These are phyloP conservation scores for Skeletonema menzelii DNA, from an alignment of 108 stramenopile genomes.

Conservation along the genomic window DNA sequence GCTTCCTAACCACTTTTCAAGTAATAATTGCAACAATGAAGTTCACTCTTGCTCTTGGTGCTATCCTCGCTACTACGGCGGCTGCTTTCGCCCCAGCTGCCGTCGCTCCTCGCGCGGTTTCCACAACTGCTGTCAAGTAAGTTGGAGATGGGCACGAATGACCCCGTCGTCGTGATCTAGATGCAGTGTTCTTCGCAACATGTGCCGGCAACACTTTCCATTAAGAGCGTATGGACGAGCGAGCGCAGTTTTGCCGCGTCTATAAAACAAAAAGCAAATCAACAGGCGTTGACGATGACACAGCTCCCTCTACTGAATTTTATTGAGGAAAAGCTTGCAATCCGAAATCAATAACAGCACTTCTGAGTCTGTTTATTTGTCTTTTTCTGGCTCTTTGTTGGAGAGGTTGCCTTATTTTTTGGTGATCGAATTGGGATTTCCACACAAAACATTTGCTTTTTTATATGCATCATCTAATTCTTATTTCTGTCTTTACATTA, in stretches of 20 bases:
- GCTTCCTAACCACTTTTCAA: conserved; percentile 13
- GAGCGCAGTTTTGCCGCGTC: neutral
- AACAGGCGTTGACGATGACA: conserved; percentile 40
- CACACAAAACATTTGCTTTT: neutral
- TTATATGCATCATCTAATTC: neutral
- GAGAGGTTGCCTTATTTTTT: neutral
- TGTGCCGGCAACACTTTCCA: neutral
- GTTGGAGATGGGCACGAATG: neutral
- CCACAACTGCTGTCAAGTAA: conserved; percentile 36
- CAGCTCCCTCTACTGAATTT: conserved; percentile 50
- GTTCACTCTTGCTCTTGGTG: conserved; percentile 67
- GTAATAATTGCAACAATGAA: conserved; percentile 67
- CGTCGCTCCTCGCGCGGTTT: conserved; percentile 42
- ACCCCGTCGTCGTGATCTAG: neutral
- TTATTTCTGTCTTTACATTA: neutral
- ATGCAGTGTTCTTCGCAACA: neutral
- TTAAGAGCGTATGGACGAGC: neutral
- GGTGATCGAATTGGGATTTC: neutral
- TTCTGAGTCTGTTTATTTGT: conserved; percentile 34
- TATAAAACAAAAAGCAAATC: neutral
- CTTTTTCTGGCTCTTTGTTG: neutral
- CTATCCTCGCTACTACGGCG: conserved; percentile 73
- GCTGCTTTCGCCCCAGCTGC: conserved; percentile 69
- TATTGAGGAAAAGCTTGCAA: conserved; percentile 48
- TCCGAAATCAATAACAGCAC: conserved; percentile 51